Conservation (phyloP, 352 stramenopile species). For the Globisporangium barbulae region DNA sequence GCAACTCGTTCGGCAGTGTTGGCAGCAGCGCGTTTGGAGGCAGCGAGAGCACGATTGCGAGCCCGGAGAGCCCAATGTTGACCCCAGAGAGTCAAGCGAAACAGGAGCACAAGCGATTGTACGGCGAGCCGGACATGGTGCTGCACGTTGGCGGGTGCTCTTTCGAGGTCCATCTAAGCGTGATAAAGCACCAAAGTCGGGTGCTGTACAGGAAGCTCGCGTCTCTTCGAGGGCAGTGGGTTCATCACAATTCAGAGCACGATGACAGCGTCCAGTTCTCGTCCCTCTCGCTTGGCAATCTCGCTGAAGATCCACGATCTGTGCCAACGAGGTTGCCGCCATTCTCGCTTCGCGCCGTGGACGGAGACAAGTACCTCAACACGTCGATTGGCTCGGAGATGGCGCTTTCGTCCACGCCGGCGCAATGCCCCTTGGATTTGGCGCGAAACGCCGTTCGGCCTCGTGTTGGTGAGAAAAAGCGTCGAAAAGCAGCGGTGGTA, state of each 20-base stretch:
- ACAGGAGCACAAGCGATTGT: neutral
- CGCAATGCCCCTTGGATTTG: constrained; percentile 1
- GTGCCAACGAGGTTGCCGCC: neutral
- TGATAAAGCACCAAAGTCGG: constrained; percentile 34
- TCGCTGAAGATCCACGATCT: neutral
- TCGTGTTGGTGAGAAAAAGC: neutral
- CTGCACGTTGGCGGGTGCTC: constrained; percentile 52
- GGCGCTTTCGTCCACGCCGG: constrained; percentile 10
- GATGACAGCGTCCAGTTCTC: neutral
- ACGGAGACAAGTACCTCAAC: constrained; percentile 4
- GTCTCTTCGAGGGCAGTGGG: constrained; percentile 17
- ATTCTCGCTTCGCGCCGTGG: constrained; percentile 4
- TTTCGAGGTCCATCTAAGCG: constrained; percentile 35
- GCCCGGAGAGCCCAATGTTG: neutral
- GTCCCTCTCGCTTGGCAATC: neutral
- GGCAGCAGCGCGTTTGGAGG: constrained; percentile 7
- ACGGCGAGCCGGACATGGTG: constrained; percentile 30
- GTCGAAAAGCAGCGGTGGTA: neutral
- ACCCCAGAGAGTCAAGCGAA: neutral
- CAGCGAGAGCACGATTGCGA: constrained; percentile 1
- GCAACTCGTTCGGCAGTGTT: constrained; percentile 8
- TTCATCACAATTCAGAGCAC: constrained; percentile 4
- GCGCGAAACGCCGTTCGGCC: neutral
- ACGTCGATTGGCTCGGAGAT: constrained; percentile 6
- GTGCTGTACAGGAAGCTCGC: constrained; percentile 35